Evolutionary conservation across 164 flowering plant genomes (phyloP).

Genomic region (Macadamia integrifolia): DNA sequence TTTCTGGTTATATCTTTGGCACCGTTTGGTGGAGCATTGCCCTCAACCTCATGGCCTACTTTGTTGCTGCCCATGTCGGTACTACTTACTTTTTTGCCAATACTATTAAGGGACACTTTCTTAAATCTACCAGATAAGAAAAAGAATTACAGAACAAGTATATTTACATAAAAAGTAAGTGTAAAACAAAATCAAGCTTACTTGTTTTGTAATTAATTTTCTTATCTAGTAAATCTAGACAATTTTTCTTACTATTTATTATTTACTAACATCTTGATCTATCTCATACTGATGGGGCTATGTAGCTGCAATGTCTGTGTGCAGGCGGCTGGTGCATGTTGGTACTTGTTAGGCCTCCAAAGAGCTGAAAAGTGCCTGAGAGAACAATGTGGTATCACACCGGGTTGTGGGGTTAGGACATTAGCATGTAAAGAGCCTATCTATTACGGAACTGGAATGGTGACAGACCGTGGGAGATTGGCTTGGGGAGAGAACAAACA

Average conservation of each 20-base stretch:
- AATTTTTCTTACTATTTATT: too few species aligned
- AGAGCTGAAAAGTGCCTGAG: slow-evolving; percentile 72
- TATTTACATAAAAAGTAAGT: too few species aligned
- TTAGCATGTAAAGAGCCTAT: slow-evolving; percentile 63
- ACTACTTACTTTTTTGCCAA: neutral
- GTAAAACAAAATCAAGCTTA: too few species aligned
- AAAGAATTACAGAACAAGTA: too few species aligned
- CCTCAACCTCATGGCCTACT: slow-evolving; percentile 86
- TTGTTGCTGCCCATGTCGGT: slow-evolving; percentile 85
- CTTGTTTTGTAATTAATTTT: too few species aligned
- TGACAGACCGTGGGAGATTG: slow-evolving; percentile 37
- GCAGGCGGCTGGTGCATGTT: slow-evolving; percentile 98
- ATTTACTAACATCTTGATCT: too few species aligned
- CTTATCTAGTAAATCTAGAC: too few species aligned
- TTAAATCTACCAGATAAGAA: too few species aligned
- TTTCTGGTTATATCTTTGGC: slow-evolving; percentile 62
- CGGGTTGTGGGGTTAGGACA: slow-evolving; percentile 38
- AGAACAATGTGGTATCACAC: slow-evolving; percentile 42
- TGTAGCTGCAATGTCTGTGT: too few species aligned
- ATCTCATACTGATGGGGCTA: too few species aligned
- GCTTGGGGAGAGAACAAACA: slow-evolving; percentile 56
- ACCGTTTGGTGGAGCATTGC: slow-evolving; percentile 97
- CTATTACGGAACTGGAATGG: slow-evolving; percentile 54
- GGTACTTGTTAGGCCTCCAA: slow-evolving; percentile 91
- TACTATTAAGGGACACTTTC: too few species aligned